Evolutionary conservation across 345 rosid genomes (phyloP).

Genomic region (Melaleuca quinquenervia): DNA sequence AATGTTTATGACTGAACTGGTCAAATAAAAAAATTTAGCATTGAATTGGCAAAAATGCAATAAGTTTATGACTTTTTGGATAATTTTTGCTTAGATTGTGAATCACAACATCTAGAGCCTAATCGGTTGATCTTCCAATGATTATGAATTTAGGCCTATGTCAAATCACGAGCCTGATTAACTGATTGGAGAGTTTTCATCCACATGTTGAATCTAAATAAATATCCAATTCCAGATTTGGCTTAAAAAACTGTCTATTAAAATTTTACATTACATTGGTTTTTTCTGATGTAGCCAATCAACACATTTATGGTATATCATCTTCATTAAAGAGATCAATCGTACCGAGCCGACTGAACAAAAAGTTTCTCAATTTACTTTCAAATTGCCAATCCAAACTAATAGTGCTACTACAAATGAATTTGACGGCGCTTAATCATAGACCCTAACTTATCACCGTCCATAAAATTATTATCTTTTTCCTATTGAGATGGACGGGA

Average conservation of each 20-base stretch:
- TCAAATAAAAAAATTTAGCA: too few relatives aligned
- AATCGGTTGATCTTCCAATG: too few relatives aligned
- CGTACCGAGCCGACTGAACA: not conserved
- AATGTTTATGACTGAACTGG: too few relatives aligned
- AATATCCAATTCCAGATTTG: not conserved
- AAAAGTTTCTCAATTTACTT: not conserved
- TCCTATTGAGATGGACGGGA: not conserved
- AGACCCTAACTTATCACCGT: not conserved
- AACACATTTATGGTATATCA: not conserved
- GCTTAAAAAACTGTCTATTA: not conserved
- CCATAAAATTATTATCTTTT: not conserved
- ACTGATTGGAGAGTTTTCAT: not conserved
- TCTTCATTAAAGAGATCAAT: not conserved
- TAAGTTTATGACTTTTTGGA: too few relatives aligned
- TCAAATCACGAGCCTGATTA: too few relatives aligned
- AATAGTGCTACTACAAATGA: not conserved
- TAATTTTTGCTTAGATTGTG: too few relatives aligned
- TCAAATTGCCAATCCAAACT: not conserved
- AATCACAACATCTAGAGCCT: too few relatives aligned
- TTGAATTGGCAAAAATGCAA: too few relatives aligned
- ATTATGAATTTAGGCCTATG: too few relatives aligned
- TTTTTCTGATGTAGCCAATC: not conserved
- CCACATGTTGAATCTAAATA: not conserved
- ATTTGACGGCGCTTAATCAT: not conserved
- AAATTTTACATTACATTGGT: not conserved